phyloP scores from a whole-genome alignment of 192 early-diverging fungal genomes.

The Backusella tuberculispora region DNA sequence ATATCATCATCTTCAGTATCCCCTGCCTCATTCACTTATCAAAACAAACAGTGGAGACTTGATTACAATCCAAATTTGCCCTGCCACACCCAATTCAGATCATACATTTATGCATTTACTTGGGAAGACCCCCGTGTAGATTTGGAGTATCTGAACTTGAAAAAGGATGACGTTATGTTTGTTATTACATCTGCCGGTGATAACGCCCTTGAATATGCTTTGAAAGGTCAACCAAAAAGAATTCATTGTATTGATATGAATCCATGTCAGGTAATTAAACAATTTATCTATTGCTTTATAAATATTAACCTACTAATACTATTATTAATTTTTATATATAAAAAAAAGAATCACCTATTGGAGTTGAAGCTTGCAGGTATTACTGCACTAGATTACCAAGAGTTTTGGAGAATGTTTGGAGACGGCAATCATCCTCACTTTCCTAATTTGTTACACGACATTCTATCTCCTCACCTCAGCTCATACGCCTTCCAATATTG shows the following conservation, averaged over 20 bases:
- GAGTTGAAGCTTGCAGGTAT: constrained; percentile 84
- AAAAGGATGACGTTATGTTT: constrained; percentile 70
- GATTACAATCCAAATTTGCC: constrained; percentile 57
- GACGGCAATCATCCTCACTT: constrained; percentile 68
- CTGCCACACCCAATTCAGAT: constrained; percentile 73
- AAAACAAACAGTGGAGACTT: constrained; percentile 51
- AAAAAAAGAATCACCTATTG: constrained; percentile 70
- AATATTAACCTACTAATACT: neutral
- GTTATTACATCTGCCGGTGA: constrained; percentile 85
- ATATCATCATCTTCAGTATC: neutral
- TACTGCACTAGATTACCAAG: constrained; percentile 56
- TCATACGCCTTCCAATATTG: constrained; percentile 81
- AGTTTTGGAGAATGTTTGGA: constrained; percentile 84
- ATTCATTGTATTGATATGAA: constrained; percentile 89
- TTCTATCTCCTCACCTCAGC: constrained; percentile 72
- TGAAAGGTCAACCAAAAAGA: constrained; percentile 64
- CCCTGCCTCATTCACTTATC: constrained; percentile 30
- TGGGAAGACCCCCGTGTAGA: constrained; percentile 86
- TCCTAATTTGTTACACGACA: constrained; percentile 60
- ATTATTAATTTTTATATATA: neutral
- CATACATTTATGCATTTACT: constrained; percentile 87
- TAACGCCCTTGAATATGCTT: constrained; percentile 80
- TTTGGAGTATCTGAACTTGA: constrained; percentile 68
- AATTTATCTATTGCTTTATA: neutral
- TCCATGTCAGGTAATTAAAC: constrained; percentile 72